Base-by-base conservation (phyloP, 139 green algal species). In the Closterium sp. region DNA sequence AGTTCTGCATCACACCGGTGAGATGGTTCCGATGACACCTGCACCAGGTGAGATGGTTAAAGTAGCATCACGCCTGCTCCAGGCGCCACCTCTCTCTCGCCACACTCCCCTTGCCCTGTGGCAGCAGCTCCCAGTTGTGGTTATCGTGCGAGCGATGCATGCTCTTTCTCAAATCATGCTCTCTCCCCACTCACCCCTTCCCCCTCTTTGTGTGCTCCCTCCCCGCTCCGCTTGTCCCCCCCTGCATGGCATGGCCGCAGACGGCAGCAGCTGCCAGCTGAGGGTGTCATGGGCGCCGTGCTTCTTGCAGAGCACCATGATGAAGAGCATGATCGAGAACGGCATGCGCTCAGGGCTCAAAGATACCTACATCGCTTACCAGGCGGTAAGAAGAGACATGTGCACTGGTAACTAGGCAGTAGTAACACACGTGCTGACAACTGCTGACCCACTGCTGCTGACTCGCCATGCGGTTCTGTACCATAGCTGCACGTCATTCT, bases 321-420 rank as follows among this genome's bases (percentile, higher is more conserved):
- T 94, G 92, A 93, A 93, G 89, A 32, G 89, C 50, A 93, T 94
- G 89, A 94, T 94, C 24, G 92, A 94, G 84, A 93, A 93, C 62
- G 92, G 92, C 62, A 94, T 94, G 92, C 31, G 89, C 9, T 79
- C 30, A 0, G 92, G 92, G 0, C 94, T 94, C 89, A 93, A 86
- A 19, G 92, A 94, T 19, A 93, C 90, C 1, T 94, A 94, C 42
- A 27, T 28, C 6, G 32, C 88, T 9, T 94, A 42, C 92, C 31
- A 85, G n/a, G 4, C 94, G 89, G 92, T 94, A 27, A 89, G 30
- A 13, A 38, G 32, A 89, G 86, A 62, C 29, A n/a, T 9, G 24
- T 73, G 32, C n/a, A 34, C 29, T 19, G 70, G 32, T 17, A 29
- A 89, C 7, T 6, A 93, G 13, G 22, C 27, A 31, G 31, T 94